Evolutionary conservation across 2,329 filamentous ascomycete genomes (phyloP), one percentile per base, ranked within the genome.

Genomic region (Botrytis byssoidea): DNA sequence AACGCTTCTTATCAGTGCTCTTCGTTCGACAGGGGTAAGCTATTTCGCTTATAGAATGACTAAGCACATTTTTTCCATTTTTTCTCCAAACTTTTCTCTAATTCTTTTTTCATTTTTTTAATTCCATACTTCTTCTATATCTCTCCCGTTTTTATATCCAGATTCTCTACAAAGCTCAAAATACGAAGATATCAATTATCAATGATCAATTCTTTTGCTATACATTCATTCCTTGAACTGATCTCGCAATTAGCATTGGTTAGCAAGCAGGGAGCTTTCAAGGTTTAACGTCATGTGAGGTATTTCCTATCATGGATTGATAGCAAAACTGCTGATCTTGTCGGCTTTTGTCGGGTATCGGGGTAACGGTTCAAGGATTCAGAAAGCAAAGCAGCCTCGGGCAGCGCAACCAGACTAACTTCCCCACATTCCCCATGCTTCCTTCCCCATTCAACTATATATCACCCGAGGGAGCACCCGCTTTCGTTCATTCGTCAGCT

Each of bases 401-500:
- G 60, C n/a, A 44, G 44, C n/a, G 16, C 18, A 32, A 64, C 20
- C 14, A 57, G n/a, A 57, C n/a, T n/a, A 22, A 46, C 10, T 68
- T 68, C 71, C 71, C 71, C 71, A 46, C 71, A 72, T 72, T 51
- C 71, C 42, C 70, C 63, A 37, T 71, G 48, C 61, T 46, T 7
- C 61, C 37, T 66, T 66, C 60, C 60, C 48, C 37, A 57, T 68
- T 51, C 9, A 40, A 44, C 40, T 10, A 40, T 42, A n/a, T 4
- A 18, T 25, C 37, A 42, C 42, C 42, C 7, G 51, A 42, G 64
- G 32, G 42, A 20, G 8, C 44, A 8, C 55, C 32, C 64, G 16
- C 55, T 55, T 69, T n/a, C 37, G 51, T 48, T 68, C 51, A 72
- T 57, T 60, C n/a, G 40, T 59, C 35, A 55, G 46, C 8, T 55